Evolutionary conservation across 1,284 basidiomycete species (phyloP).

Genomic region (Apiotrichum montevideense): DNA sequence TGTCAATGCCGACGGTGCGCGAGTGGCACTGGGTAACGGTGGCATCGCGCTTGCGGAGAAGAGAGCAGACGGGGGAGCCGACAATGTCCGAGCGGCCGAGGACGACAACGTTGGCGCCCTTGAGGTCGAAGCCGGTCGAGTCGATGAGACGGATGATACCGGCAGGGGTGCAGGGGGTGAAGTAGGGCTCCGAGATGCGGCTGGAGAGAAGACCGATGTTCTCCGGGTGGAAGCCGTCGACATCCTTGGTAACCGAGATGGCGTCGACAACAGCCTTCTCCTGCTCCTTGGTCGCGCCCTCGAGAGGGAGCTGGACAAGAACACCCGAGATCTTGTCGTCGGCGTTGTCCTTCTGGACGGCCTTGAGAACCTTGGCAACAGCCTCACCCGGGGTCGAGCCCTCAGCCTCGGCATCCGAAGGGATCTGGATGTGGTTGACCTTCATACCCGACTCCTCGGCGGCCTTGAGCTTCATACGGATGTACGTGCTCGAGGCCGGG

Average conservation of each 20-base stretch:
- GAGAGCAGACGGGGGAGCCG: slow-evolving; percentile 85
- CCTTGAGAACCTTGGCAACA: slow-evolving; percentile 68
- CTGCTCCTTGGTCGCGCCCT: slow-evolving; percentile 73
- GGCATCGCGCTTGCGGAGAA: slow-evolving; percentile 84
- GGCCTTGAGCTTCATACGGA: slow-evolving; percentile 97
- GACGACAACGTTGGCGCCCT: slow-evolving; percentile 79
- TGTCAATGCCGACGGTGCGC: slow-evolving; percentile 71
- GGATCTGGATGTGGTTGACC: slow-evolving; percentile 71
- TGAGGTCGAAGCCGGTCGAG: slow-evolving; percentile 66
- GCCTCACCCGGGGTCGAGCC: slow-evolving; percentile 24
- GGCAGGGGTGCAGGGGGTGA: slow-evolving; percentile 91
- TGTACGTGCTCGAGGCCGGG: slow-evolving; percentile 85
- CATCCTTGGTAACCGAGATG: slow-evolving; percentile 90
- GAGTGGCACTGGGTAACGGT: slow-evolving; percentile 99
- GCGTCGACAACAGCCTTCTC: slow-evolving; percentile 90
- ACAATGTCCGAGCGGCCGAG: slow-evolving; percentile 98
- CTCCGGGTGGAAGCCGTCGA: slow-evolving; percentile 98
- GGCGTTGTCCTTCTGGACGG: slow-evolving; percentile 75
- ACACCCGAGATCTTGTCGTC: slow-evolving; percentile 82
- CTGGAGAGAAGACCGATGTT: slow-evolving; percentile 96
- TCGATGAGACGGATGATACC: slow-evolving; percentile 88
- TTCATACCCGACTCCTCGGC: slow-evolving; percentile 91
- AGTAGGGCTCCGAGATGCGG: slow-evolving; percentile 81
- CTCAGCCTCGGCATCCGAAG: slow-evolving; percentile 57
- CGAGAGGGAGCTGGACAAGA: slow-evolving; percentile 90